A percentile compares a stretch with the other conserved stretches of the same genome.
Evolutionary conservation across 2,329 filamentous ascomycete genomes (phyloP).

Genomic region (Ophiosphaerella herpotricha): DNA sequence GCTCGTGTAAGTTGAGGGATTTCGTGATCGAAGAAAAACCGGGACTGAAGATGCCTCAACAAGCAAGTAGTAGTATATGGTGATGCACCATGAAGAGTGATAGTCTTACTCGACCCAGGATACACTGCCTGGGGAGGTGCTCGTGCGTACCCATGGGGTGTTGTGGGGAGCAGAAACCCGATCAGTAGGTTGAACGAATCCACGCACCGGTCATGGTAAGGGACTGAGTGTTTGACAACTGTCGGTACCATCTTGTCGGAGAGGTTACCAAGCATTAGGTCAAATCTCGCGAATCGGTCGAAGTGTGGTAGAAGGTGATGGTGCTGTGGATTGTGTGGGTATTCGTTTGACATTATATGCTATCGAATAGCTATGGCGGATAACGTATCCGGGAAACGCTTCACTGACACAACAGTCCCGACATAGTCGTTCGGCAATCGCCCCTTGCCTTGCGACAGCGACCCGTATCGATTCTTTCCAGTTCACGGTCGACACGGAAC

Average conservation of each 20-base stretch:
- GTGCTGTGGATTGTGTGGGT: background rate
- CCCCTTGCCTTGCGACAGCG: no score
- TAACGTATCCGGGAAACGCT: background rate
- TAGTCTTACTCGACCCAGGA: background rate
- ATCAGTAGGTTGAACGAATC: conserved; percentile 11
- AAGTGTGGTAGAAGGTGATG: background rate
- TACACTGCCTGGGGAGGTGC: conserved; percentile 3
- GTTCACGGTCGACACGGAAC: no score
- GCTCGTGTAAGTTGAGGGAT: background rate
- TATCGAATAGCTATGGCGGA: background rate
- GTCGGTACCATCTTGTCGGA: background rate
- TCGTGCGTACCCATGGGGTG: conserved; percentile 20
- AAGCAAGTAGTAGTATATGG: conserved; percentile 4
- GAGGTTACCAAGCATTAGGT: background rate
- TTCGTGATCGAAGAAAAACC: conserved; percentile 9
- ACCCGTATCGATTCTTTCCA: no score
- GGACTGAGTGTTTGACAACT: background rate
- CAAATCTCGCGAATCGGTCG: background rate
- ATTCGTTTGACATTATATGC: background rate
- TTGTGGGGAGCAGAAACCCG: conserved; percentile 5
- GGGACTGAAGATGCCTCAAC: conserved; percentile 1
- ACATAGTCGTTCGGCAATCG: no score
- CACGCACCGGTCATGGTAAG: conserved; percentile 1
- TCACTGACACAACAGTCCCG: background rate
- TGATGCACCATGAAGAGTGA: background rate